Evolutionary conservation across 441 rosid species (phyloP).

Genomic region (Hura crepitans): DNA sequence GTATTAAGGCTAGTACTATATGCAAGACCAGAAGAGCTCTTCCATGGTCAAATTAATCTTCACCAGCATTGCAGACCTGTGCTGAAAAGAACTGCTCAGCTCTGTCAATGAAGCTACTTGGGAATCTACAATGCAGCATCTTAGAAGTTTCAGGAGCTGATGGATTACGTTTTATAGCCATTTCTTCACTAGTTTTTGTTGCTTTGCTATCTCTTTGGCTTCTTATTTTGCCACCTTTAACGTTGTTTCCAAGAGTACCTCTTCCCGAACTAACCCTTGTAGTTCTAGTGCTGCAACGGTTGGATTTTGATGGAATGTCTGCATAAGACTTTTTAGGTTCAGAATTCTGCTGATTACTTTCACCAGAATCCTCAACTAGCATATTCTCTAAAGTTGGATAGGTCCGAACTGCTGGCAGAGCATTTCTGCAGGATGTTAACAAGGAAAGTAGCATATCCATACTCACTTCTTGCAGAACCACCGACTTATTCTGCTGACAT

Average conservation of each 20-base stretch:
- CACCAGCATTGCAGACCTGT: constrained; percentile 16
- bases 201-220: constrained; percentile 48
- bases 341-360: constrained; percentile 38
- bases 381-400: constrained; percentile 31
- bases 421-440: constrained; percentile 59
- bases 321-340: constrained; percentile 44
- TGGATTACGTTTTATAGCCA: constrained; percentile 29
- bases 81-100: constrained; percentile 65
- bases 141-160: constrained; percentile 35
- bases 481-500: constrained; percentile 62
- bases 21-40: background rate
- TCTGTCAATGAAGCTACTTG: constrained; percentile 50
- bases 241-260: constrained; percentile 37
- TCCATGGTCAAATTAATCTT: constrained; percentile 14
- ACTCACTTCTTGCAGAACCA: constrained; percentile 69
- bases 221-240: constrained; percentile 45
- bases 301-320: constrained; percentile 37
- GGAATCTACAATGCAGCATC: constrained; percentile 55
- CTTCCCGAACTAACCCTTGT: constrained; percentile 34
- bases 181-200: constrained; percentile 45
- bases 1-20: background rate
- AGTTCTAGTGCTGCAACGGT: constrained; percentile 39
- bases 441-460: constrained; percentile 68
- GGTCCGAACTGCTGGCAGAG: constrained; percentile 27
- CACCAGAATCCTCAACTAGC: constrained; percentile 34